phyloP scores from a whole-genome alignment of 345 rosid genomes.

The Acer saccharum region DNA sequence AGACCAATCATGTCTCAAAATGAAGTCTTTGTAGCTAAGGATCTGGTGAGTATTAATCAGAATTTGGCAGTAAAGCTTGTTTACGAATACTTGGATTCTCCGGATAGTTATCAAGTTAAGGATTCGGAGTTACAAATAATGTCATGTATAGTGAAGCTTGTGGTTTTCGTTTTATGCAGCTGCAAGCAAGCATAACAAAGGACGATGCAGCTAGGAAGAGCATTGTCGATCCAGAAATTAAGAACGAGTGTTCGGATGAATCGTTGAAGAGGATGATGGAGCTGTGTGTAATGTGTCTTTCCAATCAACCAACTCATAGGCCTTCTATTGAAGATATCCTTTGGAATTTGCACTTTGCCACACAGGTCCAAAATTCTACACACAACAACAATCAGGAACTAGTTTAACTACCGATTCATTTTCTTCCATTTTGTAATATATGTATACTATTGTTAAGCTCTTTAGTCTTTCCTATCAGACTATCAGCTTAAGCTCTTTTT shows the following conservation, averaged over 20 bases:
- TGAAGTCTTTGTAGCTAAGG: constrained; percentile 42
- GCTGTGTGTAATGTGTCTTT: constrained; percentile 47
- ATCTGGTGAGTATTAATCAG: constrained; percentile 45
- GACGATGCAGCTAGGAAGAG: constrained; percentile 46
- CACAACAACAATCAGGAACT: constrained; percentile 12
- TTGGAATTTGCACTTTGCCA: constrained; percentile 68
- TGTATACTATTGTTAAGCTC: no score
- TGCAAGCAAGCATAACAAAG: constrained; percentile 41
- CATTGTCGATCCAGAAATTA: constrained; percentile 46
- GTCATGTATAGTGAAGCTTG: not conserved
- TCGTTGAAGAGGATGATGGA: constrained; percentile 54
- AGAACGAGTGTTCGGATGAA: constrained; percentile 54
- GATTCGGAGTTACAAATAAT: no score
- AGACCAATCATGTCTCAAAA: constrained; percentile 43
- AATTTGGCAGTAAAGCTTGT: not conserved
- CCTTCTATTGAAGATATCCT: constrained; percentile 63
- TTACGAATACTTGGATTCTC: not conserved
- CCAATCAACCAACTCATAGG: constrained; percentile 34
- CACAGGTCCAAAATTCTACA: constrained; percentile 49
- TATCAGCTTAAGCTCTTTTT: no score
- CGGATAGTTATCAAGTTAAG: not conserved
- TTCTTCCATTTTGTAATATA: not conserved
- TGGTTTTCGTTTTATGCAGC: constrained; percentile 28
- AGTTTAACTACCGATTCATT: not conserved
- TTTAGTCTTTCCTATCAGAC: no score